A percentile compares a stretch with the other conserved stretches of the same genome.
Conservation (phyloP, 495 filamentous ascomycete genomes). For the Pyronema omphalodes region DNA sequence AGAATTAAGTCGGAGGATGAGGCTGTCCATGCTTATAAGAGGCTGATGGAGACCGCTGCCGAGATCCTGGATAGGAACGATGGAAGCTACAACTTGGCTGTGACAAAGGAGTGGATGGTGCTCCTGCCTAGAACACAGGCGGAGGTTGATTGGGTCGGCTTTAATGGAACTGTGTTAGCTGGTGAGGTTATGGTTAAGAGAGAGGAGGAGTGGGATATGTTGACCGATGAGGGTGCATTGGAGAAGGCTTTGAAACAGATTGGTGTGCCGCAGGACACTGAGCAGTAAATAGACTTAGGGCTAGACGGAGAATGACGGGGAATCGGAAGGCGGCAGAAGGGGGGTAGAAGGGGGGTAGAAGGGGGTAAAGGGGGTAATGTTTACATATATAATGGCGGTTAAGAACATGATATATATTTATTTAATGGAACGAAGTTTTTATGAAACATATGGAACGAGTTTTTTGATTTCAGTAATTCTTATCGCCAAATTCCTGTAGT, state of each 20-base stretch:
- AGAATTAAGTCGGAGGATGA: neutral
- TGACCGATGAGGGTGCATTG: slow-evolving; percentile 36
- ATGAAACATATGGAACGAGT: too few relatives aligned
- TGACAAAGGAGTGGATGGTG: slow-evolving; percentile 51
- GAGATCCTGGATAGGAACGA: neutral
- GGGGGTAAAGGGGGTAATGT: neutral
- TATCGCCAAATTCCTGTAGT: too few relatives aligned
- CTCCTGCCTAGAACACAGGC: slow-evolving; percentile 43
- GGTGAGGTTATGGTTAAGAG: slow-evolving; percentile 67
- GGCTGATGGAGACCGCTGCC: slow-evolving; percentile 19
- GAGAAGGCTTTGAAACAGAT: slow-evolving; percentile 39
- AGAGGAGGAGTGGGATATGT: slow-evolving; percentile 47
- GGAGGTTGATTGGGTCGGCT: slow-evolving; percentile 30
- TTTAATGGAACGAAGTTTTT: too few relatives aligned
- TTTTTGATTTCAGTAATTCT: too few relatives aligned
- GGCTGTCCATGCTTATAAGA: slow-evolving; percentile 29
- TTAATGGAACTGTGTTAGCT: slow-evolving; percentile 68
- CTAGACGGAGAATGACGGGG: neutral
- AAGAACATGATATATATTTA: too few relatives aligned
- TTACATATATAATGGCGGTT: too few relatives aligned
- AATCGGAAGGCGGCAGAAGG: neutral
- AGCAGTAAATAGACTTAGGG: too few relatives aligned
- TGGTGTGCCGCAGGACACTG: slow-evolving; percentile 31
- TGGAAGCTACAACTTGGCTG: slow-evolving; percentile 55
- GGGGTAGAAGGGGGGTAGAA: neutral